phyloP scores from a whole-genome alignment of 2,329 filamentous ascomycete species.

The Neopestalotiopsis sp. region DNA sequence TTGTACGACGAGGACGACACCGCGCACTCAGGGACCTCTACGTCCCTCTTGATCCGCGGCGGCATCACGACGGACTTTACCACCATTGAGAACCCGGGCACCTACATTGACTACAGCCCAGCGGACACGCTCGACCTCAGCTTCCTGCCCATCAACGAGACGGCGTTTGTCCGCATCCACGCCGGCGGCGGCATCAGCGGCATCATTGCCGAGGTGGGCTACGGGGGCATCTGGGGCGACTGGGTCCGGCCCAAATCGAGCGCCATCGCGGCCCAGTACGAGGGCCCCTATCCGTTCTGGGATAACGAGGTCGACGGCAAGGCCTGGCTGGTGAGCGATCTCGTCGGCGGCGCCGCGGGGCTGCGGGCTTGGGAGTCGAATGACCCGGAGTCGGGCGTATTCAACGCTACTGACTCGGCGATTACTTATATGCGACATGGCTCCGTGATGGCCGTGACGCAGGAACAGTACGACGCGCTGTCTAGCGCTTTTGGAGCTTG shows the following conservation, averaged over 20 bases:
- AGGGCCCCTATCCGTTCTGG: slow-evolving; percentile 3
- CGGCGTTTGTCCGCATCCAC: not conserved
- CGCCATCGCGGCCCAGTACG: not conserved
- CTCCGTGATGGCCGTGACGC: slow-evolving; percentile 1
- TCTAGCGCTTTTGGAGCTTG: not conserved
- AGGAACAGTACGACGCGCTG: slow-evolving; percentile 3
- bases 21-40: not conserved
- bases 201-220: not conserved
- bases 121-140: not conserved
- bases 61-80: slow-evolving; percentile 4
- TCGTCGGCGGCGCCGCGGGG: not conserved
- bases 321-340: slow-evolving; percentile 6
- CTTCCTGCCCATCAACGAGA: slow-evolving; percentile 1
- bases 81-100: not conserved
- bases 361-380: slow-evolving; percentile 4
- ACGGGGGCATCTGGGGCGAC: not conserved
- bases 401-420: not conserved
- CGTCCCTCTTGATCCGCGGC: not conserved
- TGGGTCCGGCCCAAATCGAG: not conserved
- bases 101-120: not conserved
- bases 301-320: slow-evolving; percentile 4
- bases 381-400: not conserved
- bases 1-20: slow-evolving; percentile 5
- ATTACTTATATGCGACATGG: slow-evolving; percentile 4
- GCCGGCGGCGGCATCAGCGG: not conserved